Evolutionary conservation across 805 yeast genomes (phyloP).

Genomic region (Candida quercuum): DNA sequence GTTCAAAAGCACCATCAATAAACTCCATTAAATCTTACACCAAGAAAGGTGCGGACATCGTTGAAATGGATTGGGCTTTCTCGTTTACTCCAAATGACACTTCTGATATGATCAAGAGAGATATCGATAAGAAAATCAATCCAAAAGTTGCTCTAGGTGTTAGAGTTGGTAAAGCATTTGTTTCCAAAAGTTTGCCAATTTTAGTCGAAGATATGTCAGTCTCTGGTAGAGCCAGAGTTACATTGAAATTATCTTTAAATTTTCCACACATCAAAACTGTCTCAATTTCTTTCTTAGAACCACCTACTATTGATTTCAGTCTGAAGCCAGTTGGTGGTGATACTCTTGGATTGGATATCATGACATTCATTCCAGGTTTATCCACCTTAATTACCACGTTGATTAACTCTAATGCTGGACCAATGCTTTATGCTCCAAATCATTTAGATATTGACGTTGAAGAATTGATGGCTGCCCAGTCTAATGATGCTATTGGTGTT

Average conservation of each 20-base stretch:
- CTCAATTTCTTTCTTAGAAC: constrained; percentile 67
- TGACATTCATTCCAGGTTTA: constrained; percentile 81
- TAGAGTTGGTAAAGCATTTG: constrained; percentile 74
- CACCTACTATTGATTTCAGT: constrained; percentile 73
- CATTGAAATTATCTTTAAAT: constrained; percentile 51
- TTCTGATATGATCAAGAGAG: constrained; percentile 76
- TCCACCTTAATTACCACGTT: constrained; percentile 63
- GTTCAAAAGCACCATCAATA: constrained; percentile 75
- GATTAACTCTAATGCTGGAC: constrained; percentile 66
- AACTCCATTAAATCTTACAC: constrained; percentile 70
- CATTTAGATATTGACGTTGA: constrained; percentile 71
- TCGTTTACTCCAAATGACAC: constrained; percentile 79
- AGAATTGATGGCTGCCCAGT: constrained; percentile 57
- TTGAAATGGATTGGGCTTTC: constrained; percentile 83
- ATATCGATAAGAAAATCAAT: constrained; percentile 62
- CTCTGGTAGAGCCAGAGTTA: constrained; percentile 63
- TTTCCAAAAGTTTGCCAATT: constrained; percentile 71
- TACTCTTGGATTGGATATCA: constrained; percentile 78
- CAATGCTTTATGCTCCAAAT: constrained; percentile 80
- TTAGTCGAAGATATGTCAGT: constrained; percentile 78
- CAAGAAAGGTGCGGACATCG: constrained; percentile 56
- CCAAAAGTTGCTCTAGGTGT: constrained; percentile 82
- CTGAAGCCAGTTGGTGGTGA: constrained; percentile 88
- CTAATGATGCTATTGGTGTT: constrained; percentile 67
- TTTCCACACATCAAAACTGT: constrained; percentile 79